phyloP scores from a whole-genome alignment of 176 grass and related monocot genomes.

The Eragrostis curvula region DNA sequence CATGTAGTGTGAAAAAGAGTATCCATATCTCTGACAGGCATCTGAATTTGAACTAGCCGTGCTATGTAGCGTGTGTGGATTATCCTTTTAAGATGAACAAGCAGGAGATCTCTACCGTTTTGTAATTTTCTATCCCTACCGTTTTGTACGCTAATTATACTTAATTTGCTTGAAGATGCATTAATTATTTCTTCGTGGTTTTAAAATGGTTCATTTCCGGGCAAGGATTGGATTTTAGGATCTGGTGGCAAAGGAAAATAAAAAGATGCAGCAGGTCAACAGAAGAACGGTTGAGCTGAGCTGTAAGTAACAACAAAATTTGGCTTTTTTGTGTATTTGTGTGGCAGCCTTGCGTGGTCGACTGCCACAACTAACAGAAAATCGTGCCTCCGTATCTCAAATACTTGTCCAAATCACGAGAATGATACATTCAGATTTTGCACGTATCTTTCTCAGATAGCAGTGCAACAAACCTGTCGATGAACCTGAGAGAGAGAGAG shows the following conservation, averaged over 20 bases:
- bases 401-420: not conserved
- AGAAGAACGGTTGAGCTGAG: slow-evolving; percentile 20
- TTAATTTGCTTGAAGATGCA: not conserved
- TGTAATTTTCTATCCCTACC: not conserved
- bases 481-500: not conserved
- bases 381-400: not conserved
- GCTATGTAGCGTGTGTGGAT: not conserved
- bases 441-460: slow-evolving; percentile 11
- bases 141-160: too few species aligned
- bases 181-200: not conserved
- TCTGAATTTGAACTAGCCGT: not conserved
- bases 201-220: not conserved
- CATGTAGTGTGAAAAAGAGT: not conserved
- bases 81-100: too few species aligned
- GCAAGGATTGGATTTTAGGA: slow-evolving; percentile 11
- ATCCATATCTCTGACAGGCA: not conserved
- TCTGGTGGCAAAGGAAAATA: not conserved
- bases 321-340: slow-evolving; percentile 7
- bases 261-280: not conserved
- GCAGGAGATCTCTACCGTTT: not conserved
- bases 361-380: not conserved
- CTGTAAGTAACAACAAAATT: slow-evolving; percentile 43
- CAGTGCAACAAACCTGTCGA: not conserved
- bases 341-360: not conserved
- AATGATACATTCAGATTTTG: slow-evolving; percentile 38